These are phyloP conservation scores for Pseudocercospora fijiensis DNA, from an alignment of 2,329 filamentous ascomycete species.

Conservation along the genomic window DNA sequence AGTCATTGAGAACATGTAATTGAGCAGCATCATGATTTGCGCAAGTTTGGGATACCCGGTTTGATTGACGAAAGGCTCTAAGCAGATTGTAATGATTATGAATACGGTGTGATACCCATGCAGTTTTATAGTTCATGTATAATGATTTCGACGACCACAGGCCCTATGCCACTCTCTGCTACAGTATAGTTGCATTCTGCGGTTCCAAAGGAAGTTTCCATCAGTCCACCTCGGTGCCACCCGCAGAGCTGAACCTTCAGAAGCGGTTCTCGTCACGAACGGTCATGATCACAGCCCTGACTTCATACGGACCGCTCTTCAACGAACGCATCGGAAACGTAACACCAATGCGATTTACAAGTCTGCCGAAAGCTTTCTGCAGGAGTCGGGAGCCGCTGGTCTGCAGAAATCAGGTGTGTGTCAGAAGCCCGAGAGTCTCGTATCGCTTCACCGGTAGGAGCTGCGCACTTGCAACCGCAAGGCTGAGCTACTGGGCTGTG, in stretches of 20 bases:
- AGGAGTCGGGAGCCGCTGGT: too few relatives aligned
- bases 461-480: neutral
- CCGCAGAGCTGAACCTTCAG: neutral
- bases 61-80: conserved; percentile 3
- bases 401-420: too few relatives aligned
- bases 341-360: too few relatives aligned
- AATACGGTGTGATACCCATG: neutral
- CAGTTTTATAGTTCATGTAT: conserved; percentile 2
- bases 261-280: too few relatives aligned
- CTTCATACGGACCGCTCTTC: too few relatives aligned
- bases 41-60: neutral
- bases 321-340: too few relatives aligned
- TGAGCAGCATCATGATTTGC: neutral
- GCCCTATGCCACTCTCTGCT: neutral
- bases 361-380: neutral
- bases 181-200: neutral
- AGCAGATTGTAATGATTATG: conserved; percentile 1
- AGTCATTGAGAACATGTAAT: conserved; percentile 81
- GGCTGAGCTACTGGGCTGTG: neutral
- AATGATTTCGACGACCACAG: neutral
- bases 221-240: neutral
- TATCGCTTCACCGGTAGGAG: neutral
- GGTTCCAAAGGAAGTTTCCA: neutral
- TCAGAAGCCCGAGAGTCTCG: neutral
- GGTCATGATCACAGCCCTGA: too few relatives aligned